A percentile compares a stretch with the other conserved stretches of the same genome.
These are phyloP conservation scores for Tulasnella sp. DNA, from an alignment of 768 basidiomycete genomes.

Conservation along the genomic window DNA sequence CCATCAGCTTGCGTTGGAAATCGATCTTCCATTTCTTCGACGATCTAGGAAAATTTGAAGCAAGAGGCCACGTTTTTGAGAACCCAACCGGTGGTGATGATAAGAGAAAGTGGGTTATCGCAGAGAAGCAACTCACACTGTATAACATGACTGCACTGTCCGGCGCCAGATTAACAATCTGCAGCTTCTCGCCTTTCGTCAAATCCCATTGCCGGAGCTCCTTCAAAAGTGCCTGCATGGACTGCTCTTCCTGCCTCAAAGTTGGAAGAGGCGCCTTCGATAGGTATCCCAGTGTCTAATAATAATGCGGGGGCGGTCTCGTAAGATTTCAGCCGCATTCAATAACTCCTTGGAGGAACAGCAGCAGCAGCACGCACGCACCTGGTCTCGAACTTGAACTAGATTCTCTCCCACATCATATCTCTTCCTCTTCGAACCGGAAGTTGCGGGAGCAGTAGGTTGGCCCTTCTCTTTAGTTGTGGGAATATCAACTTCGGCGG, in stretches of 20 bases:
- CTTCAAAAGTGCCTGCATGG: conserved; percentile 62
- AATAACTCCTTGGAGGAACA: neutral
- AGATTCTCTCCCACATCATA: neutral
- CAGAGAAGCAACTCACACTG: conserved; percentile 74
- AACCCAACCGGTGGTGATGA: no score
- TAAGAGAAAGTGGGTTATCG: no score
- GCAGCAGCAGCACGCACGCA: no score
- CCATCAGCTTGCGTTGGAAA: conserved; percentile 65
- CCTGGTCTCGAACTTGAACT: neutral
- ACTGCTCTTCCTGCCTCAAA: conserved; percentile 55
- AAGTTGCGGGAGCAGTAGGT: neutral
- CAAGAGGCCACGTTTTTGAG: no score
- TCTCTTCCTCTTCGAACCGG: neutral
- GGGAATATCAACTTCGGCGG: neutral
- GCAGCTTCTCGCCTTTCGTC: conserved; percentile 89
- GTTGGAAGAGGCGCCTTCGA: conserved; percentile 70
- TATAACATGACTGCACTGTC: conserved; percentile 80
- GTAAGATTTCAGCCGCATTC: conserved; percentile 12
- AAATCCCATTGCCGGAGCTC: conserved; percentile 63
- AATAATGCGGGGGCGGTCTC: no score
- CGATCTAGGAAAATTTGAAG: conserved; percentile 54
- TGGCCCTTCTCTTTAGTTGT: neutral
- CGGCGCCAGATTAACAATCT: conserved; percentile 86
- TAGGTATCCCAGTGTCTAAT: conserved; percentile 80
- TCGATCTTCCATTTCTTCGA: conserved; percentile 87